phyloP scores from a whole-genome alignment of 768 basidiomycete genomes.

The Phylloporus sp. region DNA sequence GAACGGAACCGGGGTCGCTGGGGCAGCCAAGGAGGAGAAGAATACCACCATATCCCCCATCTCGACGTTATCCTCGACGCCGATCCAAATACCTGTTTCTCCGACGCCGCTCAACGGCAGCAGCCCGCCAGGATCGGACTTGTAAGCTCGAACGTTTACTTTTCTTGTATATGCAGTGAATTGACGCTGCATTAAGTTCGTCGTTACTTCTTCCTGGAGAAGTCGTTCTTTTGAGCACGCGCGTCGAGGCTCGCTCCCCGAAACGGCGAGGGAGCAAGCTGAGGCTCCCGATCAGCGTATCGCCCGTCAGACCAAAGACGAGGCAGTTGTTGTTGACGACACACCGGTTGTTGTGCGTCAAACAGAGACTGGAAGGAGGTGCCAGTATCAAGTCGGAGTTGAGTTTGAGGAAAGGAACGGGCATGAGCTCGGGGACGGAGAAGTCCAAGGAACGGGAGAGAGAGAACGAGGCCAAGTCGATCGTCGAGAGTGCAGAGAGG shows the following conservation, averaged over 20 bases:
- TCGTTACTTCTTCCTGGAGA: conserved; percentile 44
- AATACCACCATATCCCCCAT: conserved; percentile 5
- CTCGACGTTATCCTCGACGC: neutral
- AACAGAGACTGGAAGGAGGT: conserved; percentile 35
- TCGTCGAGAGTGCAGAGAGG: conserved; percentile 44
- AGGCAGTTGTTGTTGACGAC: conserved; percentile 55
- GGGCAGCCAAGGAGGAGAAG: conserved; percentile 3
- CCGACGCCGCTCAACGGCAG: conserved; percentile 1
- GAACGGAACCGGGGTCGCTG: neutral
- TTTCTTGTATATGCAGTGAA: neutral
- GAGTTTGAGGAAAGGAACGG: conserved; percentile 28
- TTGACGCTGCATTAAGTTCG: conserved; percentile 21
- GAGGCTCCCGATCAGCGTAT: conserved; percentile 45
- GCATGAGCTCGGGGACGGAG: conserved; percentile 8
- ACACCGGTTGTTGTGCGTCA: conserved; percentile 53
- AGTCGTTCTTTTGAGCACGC: conserved; percentile 44
- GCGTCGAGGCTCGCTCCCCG: conserved; percentile 49
- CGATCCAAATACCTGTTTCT: conserved; percentile 10
- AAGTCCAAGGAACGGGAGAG: conserved; percentile 33
- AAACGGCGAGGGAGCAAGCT: conserved; percentile 56
- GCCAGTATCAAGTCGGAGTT: conserved; percentile 50
- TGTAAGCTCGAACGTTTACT: conserved; percentile 35
- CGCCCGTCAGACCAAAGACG: conserved; percentile 45
- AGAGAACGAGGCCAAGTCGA: conserved; percentile 42
- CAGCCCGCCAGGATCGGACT: conserved; percentile 36